Percentiles rank a stretch among this genome's conserved stretches.
Evolutionary conservation across 768 basidiomycete genomes (phyloP).

Genomic region (Russula sp.): DNA sequence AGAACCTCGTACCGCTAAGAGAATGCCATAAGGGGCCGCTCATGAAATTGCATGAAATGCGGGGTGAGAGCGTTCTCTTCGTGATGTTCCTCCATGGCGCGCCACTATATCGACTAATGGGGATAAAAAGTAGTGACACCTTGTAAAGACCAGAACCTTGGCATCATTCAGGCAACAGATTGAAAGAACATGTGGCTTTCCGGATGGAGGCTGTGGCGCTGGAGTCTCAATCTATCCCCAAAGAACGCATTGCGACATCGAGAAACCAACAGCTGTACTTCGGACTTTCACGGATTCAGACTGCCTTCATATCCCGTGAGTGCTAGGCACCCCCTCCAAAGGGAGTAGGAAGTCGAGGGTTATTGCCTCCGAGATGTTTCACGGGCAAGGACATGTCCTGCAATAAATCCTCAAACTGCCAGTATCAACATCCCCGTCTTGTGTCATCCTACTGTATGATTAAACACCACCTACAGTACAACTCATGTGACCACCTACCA

Average conservation of each 20-base stretch:
- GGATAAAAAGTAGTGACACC: constrained; percentile 97
- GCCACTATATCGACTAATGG: constrained; percentile 65
- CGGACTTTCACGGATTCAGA: constrained; percentile 74
- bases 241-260: constrained; percentile 62
- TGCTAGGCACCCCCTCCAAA: neutral
- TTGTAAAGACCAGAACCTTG: constrained; percentile 76
- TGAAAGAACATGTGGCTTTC: constrained; percentile 85
- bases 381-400: constrained; percentile 59
- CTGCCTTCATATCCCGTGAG: constrained; percentile 64
- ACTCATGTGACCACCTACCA: constrained; percentile 40
- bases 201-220: constrained; percentile 45
- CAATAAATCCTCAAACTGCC: constrained; percentile 78
- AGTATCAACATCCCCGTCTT: constrained; percentile 60
- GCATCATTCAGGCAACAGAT: constrained; percentile 76
- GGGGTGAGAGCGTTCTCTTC: constrained; percentile 78
- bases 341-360: constrained; percentile 2
- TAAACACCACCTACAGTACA: constrained; percentile 51
- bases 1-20: constrained; percentile 39
- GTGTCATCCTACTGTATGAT: constrained; percentile 53
- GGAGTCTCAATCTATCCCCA: constrained; percentile 57
- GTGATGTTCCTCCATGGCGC: constrained; percentile 68
- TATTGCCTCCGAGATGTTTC: neutral
- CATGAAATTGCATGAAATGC: constrained; percentile 50
- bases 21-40: constrained; percentile 45
- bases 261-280: constrained; percentile 34